Conservation (phyloP, 768 basidiomycete genomes). For the Leccinum broughii region DNA sequence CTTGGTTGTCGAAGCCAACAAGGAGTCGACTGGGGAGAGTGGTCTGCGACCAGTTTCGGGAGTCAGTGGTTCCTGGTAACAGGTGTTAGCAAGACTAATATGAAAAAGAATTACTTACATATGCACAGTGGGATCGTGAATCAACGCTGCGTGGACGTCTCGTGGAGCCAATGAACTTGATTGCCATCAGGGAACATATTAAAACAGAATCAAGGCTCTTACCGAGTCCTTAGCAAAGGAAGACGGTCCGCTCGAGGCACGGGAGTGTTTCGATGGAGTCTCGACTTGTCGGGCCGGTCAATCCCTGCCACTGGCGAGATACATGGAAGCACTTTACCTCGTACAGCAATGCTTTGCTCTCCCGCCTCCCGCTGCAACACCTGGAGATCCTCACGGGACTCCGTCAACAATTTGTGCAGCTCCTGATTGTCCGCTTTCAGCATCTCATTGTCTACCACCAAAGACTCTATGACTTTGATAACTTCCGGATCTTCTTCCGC, state of each 20-base stretch:
- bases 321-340: constrained; percentile 34
- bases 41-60: constrained; percentile 45
- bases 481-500: constrained; percentile 56
- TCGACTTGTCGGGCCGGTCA: constrained; percentile 28
- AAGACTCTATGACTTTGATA: constrained; percentile 71
- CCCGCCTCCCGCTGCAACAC: constrained; percentile 71
- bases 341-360: constrained; percentile 59
- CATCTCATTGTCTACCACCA: constrained; percentile 83
- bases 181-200: constrained; percentile 24
- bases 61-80: constrained; percentile 43
- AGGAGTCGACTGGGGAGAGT: constrained; percentile 43
- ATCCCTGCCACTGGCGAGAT: neutral
- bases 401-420: constrained; percentile 68
- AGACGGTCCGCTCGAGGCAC: constrained; percentile 46
- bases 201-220: constrained; percentile 35
- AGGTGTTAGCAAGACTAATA: constrained; percentile 10
- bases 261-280: constrained; percentile 40
- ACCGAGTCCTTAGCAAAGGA: constrained; percentile 45
- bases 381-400: constrained; percentile 76
- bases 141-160: constrained; percentile 40
- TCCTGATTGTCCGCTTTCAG: constrained; percentile 82
- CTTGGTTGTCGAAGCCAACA: no score
- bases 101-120: constrained; percentile 32
- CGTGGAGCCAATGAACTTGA: constrained; percentile 25
- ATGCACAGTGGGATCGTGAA: constrained; percentile 28